A percentile compares a stretch with the other conserved stretches of the same genome.
phyloP scores from a whole-genome alignment of 306 rosid genomes.

The Sechiopsis laciniata region DNA sequence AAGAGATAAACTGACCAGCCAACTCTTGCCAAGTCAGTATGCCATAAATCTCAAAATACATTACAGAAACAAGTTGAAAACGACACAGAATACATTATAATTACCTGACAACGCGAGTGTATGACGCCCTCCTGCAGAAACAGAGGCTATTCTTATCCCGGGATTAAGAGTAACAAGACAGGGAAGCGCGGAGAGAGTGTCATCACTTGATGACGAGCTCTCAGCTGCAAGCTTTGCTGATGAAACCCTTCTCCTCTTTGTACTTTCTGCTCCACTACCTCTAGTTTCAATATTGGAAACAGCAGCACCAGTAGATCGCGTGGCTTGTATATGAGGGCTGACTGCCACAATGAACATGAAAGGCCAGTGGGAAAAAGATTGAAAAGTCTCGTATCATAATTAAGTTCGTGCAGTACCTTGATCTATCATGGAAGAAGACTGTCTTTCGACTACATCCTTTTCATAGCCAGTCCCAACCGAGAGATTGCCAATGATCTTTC shows the following conservation, averaged over 20 bases:
- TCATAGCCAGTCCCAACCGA: conserved; percentile 39
- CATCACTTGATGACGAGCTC: conserved; percentile 69
- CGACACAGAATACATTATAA: background rate
- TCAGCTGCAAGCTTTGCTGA: conserved; percentile 69
- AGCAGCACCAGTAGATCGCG: conserved; percentile 45
- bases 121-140: conserved; percentile 97
- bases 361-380: background rate
- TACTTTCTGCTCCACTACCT: conserved; percentile 60
- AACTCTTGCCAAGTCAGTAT: too few species aligned
- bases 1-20: background rate
- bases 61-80: too few species aligned
- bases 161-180: conserved; percentile 77
- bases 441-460: conserved; percentile 55
- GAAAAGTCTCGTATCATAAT: conserved; percentile 22
- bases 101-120: conserved; percentile 79
- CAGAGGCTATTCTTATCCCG: conserved; percentile 65
- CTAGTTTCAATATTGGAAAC: conserved; percentile 32
- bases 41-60: too few species aligned
- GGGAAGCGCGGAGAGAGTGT: conserved; percentile 66
- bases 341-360: conserved; percentile 42
- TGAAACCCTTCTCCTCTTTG: conserved; percentile 71
- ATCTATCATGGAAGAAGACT: conserved; percentile 45
- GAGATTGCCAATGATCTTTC: conserved; percentile 62
- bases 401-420: conserved; percentile 49
- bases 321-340: conserved; percentile 57